These are phyloP conservation scores for Paxillus involutus DNA, from an alignment of 768 basidiomycete genomes.

Conservation along the genomic window DNA sequence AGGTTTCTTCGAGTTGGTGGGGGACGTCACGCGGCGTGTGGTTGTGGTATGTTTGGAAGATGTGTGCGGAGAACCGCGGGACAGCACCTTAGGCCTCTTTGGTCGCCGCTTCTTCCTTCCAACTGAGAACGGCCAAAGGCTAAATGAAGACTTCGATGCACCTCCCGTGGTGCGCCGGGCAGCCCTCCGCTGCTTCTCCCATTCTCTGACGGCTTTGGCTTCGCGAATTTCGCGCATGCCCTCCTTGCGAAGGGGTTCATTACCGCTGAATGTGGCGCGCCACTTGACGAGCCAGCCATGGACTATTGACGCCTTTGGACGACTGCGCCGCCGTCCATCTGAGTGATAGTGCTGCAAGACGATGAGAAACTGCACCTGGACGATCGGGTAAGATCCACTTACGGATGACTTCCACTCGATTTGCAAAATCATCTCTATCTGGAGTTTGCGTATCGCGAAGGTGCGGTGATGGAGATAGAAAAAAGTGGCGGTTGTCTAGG, in stretches of 20 bases:
- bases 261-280: constrained; percentile 67
- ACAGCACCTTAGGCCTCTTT: constrained; percentile 7
- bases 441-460: background rate
- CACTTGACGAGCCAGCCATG: constrained; percentile 83
- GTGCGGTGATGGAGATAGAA: constrained; percentile 8
- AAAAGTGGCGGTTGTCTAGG: constrained; percentile 7
- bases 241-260: constrained; percentile 60
- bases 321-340: constrained; percentile 42
- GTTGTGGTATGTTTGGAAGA: constrained; percentile 6
- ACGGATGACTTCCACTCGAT: constrained; percentile 36
- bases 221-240: constrained; percentile 73
- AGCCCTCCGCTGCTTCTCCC: constrained; percentile 26
- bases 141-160: constrained; percentile 12
- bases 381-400: constrained; percentile 9
- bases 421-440: constrained; percentile 20
- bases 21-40: constrained; percentile 12
- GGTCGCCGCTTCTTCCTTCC: constrained; percentile 13
- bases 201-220: constrained; percentile 39
- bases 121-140: constrained; percentile 29
- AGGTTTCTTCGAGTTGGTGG: constrained; percentile 15
- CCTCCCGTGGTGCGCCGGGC: constrained; percentile 16
- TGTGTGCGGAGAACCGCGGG: constrained; percentile 9
- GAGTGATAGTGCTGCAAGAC: constrained; percentile 31
- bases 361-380: background rate
- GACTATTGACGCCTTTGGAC: constrained; percentile 54